These are phyloP conservation scores for Kodamaea kaohsiungensis DNA, from an alignment of 805 yeast genomes.

Conservation along the genomic window DNA sequence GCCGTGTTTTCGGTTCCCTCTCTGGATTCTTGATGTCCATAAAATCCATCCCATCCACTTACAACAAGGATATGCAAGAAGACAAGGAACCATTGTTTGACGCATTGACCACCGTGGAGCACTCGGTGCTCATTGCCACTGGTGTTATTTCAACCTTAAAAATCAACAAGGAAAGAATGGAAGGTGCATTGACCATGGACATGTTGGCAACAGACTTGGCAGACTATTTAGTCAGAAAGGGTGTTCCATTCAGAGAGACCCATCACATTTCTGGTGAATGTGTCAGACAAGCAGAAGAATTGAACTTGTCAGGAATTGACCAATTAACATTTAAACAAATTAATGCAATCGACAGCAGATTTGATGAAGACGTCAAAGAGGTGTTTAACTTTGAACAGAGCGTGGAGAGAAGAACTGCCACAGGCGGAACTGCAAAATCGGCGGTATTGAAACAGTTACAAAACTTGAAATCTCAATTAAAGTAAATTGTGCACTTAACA, in stretches of 20 bases:
- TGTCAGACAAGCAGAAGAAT: conserved; percentile 86
- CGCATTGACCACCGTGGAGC: conserved; percentile 85
- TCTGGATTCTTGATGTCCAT: conserved; percentile 96
- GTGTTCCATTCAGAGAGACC: conserved; percentile 98
- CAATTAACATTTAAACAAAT: conserved; percentile 76
- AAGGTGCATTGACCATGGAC: conserved; percentile 91
- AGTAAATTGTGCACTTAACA: not conserved
- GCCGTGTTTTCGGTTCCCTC: conserved; percentile 93
- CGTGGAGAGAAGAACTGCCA: conserved; percentile 95
- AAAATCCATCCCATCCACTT: conserved; percentile 97
- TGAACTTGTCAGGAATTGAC: conserved; percentile 80
- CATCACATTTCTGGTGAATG: conserved; percentile 99
- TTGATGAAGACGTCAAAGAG: conserved; percentile 74
- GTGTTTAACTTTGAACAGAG: conserved; percentile 92
- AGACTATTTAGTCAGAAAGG: conserved; percentile 94
- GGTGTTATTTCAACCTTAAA: conserved; percentile 90
- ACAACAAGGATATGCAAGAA: conserved; percentile 98
- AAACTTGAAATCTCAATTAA: conserved; percentile 21
- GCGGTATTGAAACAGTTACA: conserved; percentile 81
- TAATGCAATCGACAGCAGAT: conserved; percentile 75
- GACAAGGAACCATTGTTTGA: conserved; percentile 99
- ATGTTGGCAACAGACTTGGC: conserved; percentile 99
- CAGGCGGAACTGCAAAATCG: conserved; percentile 93
- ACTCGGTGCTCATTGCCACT: conserved; percentile 90
- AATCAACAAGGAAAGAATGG: conserved; percentile 77